Evolutionary conservation across 2,329 filamentous ascomycete genomes (phyloP), one percentile per base, ranked within the genome.

Genomic region (Macrophomina pseudophaseolina): DNA sequence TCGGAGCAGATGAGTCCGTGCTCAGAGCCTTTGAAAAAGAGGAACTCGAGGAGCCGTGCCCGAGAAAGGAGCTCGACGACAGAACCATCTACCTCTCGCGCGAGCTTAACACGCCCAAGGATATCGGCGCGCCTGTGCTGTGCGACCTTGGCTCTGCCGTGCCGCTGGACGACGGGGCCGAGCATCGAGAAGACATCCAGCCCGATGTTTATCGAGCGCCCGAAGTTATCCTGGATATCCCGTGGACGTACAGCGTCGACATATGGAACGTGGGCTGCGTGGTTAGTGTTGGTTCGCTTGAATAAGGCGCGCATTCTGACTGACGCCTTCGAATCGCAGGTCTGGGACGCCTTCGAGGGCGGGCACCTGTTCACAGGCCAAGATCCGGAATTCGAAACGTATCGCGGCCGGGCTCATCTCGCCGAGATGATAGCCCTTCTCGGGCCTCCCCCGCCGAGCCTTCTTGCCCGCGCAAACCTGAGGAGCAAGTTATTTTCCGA

Each of bases 191-290:
- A 66, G 69, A 74, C 33, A 69, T 73, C 9, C 76, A 79, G 72
- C 78, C 79, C 5, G 66, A 77, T 58, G 68, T 76, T 8, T 80
- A 79, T 64, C 69, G 78, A 14, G 74, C 78, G 38, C 78, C 78
- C 2, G 78, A 81, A 66, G 74, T 79, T 5, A 74, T 80, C 52
- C 69, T 81, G 6, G 72, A 72, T 8, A 73, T 74, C 16, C 65
- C 70, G 7, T 81, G 79, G 79, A 71, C 71, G 33, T 78, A 75
- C 67, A 68, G 72, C 5, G 70, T 76, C 5, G 80, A 81, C 68
- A 74, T 80, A 2, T 81, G 77, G 78, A 75, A 74, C 40, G 71
- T 80, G n/a, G 79, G 74, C 11, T 71, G 72, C 66, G 73, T 77
- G 71, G 75, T 80, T 70, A 71, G 75, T 73, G 12, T 18, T 18